A percentile compares a stretch with the other conserved stretches of the same genome.
Conservation (phyloP, 2,329 filamentous ascomycete species). For the Incumbomyces lentus region DNA sequence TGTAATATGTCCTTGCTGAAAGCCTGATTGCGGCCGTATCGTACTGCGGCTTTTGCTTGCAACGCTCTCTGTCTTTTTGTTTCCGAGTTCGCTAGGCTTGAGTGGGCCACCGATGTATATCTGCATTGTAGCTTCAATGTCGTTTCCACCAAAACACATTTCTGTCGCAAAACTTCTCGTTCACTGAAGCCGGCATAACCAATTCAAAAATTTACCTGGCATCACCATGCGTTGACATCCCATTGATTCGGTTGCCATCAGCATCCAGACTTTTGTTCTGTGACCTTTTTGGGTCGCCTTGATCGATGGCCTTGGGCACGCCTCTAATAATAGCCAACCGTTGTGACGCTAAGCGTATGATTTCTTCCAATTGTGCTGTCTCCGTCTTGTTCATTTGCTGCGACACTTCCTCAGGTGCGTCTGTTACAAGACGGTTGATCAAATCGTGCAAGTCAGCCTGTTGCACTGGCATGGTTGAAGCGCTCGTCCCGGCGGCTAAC, state of each 20-base stretch:
- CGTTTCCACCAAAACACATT: too few species aligned
- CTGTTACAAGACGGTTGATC: constrained; percentile 17
- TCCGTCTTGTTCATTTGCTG: constrained; percentile 12
- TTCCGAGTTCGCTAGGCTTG: too few species aligned
- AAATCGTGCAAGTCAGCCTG: constrained; percentile 12
- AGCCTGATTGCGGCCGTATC: too few species aligned
- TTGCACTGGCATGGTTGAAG: neutral
- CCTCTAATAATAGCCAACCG: constrained; percentile 12
- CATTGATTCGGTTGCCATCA: neutral
- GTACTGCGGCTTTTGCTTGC: too few species aligned
- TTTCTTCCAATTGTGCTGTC: constrained; percentile 12
- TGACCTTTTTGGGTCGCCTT: neutral
- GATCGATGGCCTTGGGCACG: neutral
- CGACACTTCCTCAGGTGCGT: constrained; percentile 17
- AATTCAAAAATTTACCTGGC: neutral
- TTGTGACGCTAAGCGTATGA: constrained; percentile 14
- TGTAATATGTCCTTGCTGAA: too few species aligned
- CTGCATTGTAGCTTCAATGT: too few species aligned
- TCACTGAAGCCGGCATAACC: neutral
- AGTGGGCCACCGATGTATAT: too few species aligned
- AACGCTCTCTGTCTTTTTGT: too few species aligned
- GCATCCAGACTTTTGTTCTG: neutral
- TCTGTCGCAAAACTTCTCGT: too few species aligned
- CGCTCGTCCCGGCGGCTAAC: constrained; percentile 14
- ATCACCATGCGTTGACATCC: constrained; percentile 3